phyloP scores from a whole-genome alignment of 2,329 filamentous ascomycete genomes.

The Exophiala xenobiotica region DNA sequence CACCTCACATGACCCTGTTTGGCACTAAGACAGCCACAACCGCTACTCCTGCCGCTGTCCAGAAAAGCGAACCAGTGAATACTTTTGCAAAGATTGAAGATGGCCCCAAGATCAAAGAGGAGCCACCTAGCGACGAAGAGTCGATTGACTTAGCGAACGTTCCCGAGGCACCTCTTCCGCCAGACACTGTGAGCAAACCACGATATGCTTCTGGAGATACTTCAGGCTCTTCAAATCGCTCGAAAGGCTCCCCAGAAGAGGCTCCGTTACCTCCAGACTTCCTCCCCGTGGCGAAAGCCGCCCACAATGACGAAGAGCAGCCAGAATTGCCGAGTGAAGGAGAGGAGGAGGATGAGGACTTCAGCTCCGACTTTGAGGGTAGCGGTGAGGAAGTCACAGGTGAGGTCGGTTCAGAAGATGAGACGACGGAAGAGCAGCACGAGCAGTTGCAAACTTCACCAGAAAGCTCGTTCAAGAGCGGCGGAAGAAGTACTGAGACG shows the following conservation, averaged over 20 bases:
- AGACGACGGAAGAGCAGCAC: conserved; percentile 27
- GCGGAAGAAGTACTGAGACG: conserved; percentile 38
- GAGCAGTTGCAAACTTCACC: conserved; percentile 42
- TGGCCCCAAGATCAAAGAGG: conserved; percentile 37
- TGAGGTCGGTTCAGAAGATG: conserved; percentile 36
- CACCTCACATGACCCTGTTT: conserved; percentile 35
- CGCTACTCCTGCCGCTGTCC: conserved; percentile 31
- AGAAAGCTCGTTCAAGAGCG: conserved; percentile 46
- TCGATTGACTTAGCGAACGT: conserved; percentile 35
- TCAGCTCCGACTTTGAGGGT: conserved; percentile 45
- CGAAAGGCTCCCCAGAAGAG: conserved; percentile 24
- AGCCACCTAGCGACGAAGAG: conserved; percentile 35
- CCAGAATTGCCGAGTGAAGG: conserved; percentile 19
- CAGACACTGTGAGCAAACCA: conserved; percentile 48
- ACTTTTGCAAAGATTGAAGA: conserved; percentile 25
- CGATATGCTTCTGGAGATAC: conserved; percentile 49
- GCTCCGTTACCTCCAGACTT: conserved; percentile 37
- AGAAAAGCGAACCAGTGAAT: conserved; percentile 34
- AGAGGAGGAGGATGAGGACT: conserved; percentile 27
- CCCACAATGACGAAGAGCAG: conserved; percentile 6
- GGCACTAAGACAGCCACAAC: conserved; percentile 33
- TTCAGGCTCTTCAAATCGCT: conserved; percentile 39
- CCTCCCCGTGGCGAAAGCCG: conserved; percentile 20
- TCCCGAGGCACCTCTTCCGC: conserved; percentile 45
- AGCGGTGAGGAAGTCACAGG: conserved; percentile 49